phyloP scores from a whole-genome alignment of 176 grass and related monocot genomes.

The Musa schizocarpa region DNA sequence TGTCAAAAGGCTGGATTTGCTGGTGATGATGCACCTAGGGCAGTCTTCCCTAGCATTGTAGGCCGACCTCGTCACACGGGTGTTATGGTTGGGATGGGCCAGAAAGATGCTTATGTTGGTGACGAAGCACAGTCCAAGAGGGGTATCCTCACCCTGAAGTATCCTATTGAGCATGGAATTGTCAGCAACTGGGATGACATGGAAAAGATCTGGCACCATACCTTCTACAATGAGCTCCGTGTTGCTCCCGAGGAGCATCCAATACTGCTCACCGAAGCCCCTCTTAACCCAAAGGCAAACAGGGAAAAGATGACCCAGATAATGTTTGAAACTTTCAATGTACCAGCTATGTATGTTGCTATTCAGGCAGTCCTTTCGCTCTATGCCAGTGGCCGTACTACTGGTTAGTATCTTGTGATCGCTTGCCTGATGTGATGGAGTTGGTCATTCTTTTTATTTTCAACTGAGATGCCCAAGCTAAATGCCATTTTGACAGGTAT shows the following conservation, averaged over 20 bases:
- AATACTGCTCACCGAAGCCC: not conserved
- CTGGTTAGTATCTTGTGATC: not conserved
- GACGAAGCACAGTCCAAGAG: slow-evolving; percentile 6
- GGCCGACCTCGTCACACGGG: slow-evolving; percentile 7
- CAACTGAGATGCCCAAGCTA: not conserved
- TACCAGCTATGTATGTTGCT: slow-evolving; percentile 3
- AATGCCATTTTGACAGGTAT: not conserved
- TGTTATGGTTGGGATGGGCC: slow-evolving; percentile 5
- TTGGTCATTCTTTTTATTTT: not conserved
- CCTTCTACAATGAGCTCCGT: slow-evolving; percentile 8
- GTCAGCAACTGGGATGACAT: slow-evolving; percentile 6
- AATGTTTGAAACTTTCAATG: slow-evolving; percentile 6
- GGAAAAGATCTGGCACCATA: slow-evolving; percentile 6
- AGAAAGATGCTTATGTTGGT: slow-evolving; percentile 6
- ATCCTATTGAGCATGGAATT: not conserved
- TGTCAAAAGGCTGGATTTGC: slow-evolving; percentile 8
- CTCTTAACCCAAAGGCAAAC: slow-evolving; percentile 11
- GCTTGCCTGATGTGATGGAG: not conserved
- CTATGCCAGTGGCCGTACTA: slow-evolving; percentile 7
- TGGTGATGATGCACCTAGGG: slow-evolving; percentile 6
- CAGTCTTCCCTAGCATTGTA: slow-evolving; percentile 1
- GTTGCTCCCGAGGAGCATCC: slow-evolving; percentile 5
- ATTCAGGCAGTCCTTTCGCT: slow-evolving; percentile 5
- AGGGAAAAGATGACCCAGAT: slow-evolving; percentile 10
- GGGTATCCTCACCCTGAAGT: slow-evolving; percentile 5